Base-by-base conservation (phyloP, 768 basidiomycete genomes). In the Suillus discolor region DNA sequence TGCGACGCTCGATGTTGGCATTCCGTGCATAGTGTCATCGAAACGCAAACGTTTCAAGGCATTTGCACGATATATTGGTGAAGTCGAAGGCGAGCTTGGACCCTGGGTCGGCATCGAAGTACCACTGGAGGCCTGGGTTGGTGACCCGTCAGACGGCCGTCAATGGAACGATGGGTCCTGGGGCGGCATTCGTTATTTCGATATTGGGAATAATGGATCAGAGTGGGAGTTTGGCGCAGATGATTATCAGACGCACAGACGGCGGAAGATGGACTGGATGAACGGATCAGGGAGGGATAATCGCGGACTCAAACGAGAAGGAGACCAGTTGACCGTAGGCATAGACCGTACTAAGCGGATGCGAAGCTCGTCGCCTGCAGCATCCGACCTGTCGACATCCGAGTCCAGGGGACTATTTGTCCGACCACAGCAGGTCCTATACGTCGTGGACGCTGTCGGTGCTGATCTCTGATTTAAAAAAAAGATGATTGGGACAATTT, bases 21-120 rank as follows among this genome's bases (percentile, higher is more conserved):
- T 96, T 41, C 93, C 94, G 0, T 96, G 94, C 78, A 94, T 96
- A 74, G 91, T 96, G 68, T 86, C 92, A 3, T 90, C 89, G 49
- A 91, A 92, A 73, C 85, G 91, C 44, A 89, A 90, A 67, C 85
- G 93, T 11, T 94, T 96, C 83, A 89, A 91, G 60, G 94, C 94
- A 1, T 90, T 88, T 71, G 94, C 93, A 25, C 81, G 94, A 6
- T 96, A 96, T 73, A 94, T 96, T 61, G 94, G 92, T 7, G 92
- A 94, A 72, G 88, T 96, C 2, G 83, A 86, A 59, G 94, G 94
- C 44, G 92, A 94, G 75, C 69, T 73, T 6, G 94, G 94, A 1
- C 87, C 92, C 0, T 96, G 94, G 94, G 92, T 96, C 8, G 94
- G 94, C 16, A 92, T 96, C 18, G 94, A 96, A 74, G 92, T 95